Evolutionary conservation across 2,329 filamentous ascomycete genomes (phyloP).

Genomic region (Sarocladium strictum): DNA sequence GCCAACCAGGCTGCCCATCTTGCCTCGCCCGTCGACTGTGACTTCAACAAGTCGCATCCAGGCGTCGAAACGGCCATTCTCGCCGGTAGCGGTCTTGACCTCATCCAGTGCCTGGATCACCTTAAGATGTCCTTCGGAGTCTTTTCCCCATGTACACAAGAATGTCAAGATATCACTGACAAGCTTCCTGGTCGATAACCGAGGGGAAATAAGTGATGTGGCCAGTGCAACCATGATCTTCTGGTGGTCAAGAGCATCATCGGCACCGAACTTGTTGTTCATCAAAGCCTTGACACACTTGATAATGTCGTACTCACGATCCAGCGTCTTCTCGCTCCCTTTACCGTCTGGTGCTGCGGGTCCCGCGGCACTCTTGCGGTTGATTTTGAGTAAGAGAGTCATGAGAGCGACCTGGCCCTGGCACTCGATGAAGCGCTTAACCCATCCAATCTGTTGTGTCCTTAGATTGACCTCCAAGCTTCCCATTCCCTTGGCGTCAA

Average conservation of each 20-base stretch:
- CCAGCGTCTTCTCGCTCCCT: constrained; percentile 69
- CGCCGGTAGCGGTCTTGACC: constrained; percentile 79
- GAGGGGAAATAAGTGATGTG: constrained; percentile 79
- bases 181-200: constrained; percentile 86
- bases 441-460: constrained; percentile 97
- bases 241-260: constrained; percentile 86
- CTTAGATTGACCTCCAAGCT: constrained; percentile 91
- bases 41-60: constrained; percentile 99
- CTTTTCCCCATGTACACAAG: constrained; percentile 84
- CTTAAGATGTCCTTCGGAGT: constrained; percentile 80
- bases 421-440: constrained; percentile 92
- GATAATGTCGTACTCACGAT: constrained; percentile 92
- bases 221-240: constrained; percentile 85
- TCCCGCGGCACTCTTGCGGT: constrained; percentile 73
- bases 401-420: constrained; percentile 95
- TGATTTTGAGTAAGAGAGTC: constrained; percentile 89
- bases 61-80: constrained; percentile 92
- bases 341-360: constrained; percentile 56
- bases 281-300: constrained; percentile 96
- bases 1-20: constrained; percentile 97
- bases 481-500: constrained; percentile 84
- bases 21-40: constrained; percentile 91
- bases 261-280: constrained; percentile 99
- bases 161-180: constrained; percentile 97
- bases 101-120: constrained; percentile 90